Evolutionary conservation across 345 rosid species (phyloP).

Genomic region (Aquilaria malaccensis): DNA sequence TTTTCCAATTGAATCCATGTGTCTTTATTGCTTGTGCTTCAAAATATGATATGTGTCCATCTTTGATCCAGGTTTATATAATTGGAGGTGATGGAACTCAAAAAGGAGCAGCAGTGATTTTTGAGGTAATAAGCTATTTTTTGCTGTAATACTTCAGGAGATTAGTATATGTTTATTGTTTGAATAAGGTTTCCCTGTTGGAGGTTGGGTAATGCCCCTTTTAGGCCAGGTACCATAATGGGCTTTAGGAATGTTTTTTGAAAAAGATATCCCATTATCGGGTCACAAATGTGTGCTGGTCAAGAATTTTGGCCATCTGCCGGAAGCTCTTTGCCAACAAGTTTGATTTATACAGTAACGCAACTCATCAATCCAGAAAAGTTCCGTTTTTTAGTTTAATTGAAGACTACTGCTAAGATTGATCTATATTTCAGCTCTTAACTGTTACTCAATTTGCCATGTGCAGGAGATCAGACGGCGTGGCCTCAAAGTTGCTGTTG

Average conservation of each 20-base stretch:
- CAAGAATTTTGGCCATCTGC: not conserved
- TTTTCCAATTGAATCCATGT: not conserved
- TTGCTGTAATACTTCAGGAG: not conserved
- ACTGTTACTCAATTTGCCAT: constrained; percentile 4
- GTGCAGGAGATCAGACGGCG: constrained; percentile 73
- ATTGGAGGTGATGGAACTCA: constrained; percentile 90
- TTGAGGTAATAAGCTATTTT: constrained; percentile 37
- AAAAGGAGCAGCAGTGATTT: constrained; percentile 61
- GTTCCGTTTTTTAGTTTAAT: constrained; percentile 1
- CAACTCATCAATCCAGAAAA: not conserved
- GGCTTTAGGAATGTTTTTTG: no score
- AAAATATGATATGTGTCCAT: constrained; percentile 1
- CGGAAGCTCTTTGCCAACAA: no score
- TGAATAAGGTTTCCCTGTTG: no score
- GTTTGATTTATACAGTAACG: not conserved
- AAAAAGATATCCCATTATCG: no score
- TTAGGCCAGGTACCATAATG: no score
- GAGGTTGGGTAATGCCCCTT: no score
- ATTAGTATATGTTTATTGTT: no score
- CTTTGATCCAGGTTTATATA: constrained; percentile 52
- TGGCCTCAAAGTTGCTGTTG: constrained; percentile 76
- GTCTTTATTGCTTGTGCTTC: not conserved
- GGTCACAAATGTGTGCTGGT: not conserved
- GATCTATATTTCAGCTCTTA: not conserved
- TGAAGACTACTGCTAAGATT: constrained; percentile 2